Conservation (phyloP, 257 asterid species). For the Solanum clarkiae region DNA sequence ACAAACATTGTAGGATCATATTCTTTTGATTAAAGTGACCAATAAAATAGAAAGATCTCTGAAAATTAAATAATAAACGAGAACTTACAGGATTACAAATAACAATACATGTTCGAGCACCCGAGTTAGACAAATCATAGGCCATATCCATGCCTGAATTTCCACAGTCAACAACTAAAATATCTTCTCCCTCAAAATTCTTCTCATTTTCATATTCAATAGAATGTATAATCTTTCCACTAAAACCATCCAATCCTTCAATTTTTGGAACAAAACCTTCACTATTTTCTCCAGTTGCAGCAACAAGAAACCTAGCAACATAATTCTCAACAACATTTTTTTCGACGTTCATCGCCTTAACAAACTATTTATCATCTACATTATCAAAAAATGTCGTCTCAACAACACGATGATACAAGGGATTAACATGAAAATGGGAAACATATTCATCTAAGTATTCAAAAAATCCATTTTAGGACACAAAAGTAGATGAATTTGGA, state of each 20-base stretch:
- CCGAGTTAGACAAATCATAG: constrained; percentile 16
- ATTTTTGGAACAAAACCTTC: constrained; percentile 26
- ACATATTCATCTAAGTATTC: no score
- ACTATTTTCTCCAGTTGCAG: constrained; percentile 38
- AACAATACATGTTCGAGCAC: neutral
- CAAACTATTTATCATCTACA: constrained; percentile 10
- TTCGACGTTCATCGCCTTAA: neutral
- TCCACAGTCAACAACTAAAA: constrained; percentile 54
- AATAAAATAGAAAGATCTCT: neutral
- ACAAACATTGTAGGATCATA: neutral
- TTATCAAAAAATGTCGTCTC: constrained; percentile 9
- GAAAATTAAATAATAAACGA: neutral
- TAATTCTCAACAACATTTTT: constrained; percentile 4
- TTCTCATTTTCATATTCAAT: no score
- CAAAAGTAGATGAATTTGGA: constrained; percentile 18
- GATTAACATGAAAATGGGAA: neutral
- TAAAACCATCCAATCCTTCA: constrained; percentile 21
- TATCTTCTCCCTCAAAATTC: neutral
- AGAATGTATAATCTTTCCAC: neutral
- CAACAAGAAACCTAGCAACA: neutral
- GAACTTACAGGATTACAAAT: constrained; percentile 39
- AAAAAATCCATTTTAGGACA: constrained; percentile 23
- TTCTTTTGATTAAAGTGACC: neutral
- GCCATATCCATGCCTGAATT: constrained; percentile 77
- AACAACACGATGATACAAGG: constrained; percentile 3